Conservation (phyloP, 129 eudicot genomes). For the Calendula officinalis region DNA sequence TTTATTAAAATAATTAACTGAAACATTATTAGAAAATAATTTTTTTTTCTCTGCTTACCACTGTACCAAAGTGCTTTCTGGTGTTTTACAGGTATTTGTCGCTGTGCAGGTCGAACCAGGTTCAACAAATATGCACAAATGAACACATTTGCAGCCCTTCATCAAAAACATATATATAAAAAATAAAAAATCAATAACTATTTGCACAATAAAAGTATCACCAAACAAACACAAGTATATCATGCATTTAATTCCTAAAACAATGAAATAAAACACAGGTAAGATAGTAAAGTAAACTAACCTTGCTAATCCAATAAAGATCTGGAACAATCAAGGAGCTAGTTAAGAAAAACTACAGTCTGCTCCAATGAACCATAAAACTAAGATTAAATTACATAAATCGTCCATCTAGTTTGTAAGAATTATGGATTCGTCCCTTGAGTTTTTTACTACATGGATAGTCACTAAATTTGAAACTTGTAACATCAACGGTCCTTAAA, state of each 20-base stretch:
- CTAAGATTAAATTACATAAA: no score
- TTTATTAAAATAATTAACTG: slow-evolving; percentile 7
- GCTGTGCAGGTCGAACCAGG: slow-evolving; percentile 79
- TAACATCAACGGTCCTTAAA: no score
- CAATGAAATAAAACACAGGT: slow-evolving; percentile 8
- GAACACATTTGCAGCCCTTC: slow-evolving; percentile 95
- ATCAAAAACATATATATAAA: slow-evolving; percentile 20
- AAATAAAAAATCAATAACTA: slow-evolving; percentile 1
- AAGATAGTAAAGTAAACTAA: slow-evolving; percentile 23
- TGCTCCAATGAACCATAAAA: slow-evolving; percentile 16
- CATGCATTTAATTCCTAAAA: slow-evolving; percentile 11
- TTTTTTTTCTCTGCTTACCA: slow-evolving; percentile 55
- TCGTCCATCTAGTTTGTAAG: no score
- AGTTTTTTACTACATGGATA: no score
- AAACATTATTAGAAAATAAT: slow-evolving; percentile 8
- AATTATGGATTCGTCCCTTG: no score
- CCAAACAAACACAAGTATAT: slow-evolving; percentile 15
- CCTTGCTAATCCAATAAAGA: slow-evolving; percentile 95
- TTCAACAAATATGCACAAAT: slow-evolving; percentile 92
- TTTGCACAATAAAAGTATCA: background rate
- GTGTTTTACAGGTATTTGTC: slow-evolving; percentile 82
- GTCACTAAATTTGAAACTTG: no score
- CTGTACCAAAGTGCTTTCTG: slow-evolving; percentile 99
- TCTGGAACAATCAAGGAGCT: slow-evolving; percentile 43
- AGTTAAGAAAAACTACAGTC: slow-evolving; percentile 45